These are phyloP conservation scores for Tylopilus sp. DNA, from an alignment of 768 basidiomycete genomes.

Conservation along the genomic window DNA sequence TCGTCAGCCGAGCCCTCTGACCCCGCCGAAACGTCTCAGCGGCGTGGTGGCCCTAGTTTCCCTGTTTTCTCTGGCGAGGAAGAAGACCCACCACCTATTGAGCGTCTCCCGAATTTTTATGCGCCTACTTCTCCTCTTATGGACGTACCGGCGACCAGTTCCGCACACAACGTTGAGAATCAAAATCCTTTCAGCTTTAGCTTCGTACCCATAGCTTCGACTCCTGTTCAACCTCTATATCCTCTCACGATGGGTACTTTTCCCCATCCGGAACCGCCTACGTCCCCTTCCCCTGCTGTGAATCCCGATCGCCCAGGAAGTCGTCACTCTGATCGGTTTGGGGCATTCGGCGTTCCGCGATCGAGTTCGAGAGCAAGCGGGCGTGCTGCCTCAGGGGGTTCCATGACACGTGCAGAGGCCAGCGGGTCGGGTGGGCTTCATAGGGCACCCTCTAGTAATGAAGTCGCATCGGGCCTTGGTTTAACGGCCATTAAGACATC, in stretches of 20 bases:
- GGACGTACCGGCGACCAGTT: constrained; percentile 38
- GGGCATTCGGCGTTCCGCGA: constrained; percentile 32
- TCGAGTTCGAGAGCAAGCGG: constrained; percentile 37
- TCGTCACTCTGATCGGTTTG: constrained; percentile 32
- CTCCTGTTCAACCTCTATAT: constrained; percentile 43
- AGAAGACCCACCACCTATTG: constrained; percentile 47
- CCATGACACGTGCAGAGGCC: constrained; percentile 24
- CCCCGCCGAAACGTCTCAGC: constrained; percentile 10
- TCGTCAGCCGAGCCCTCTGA: constrained; percentile 17
- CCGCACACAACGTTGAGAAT: constrained; percentile 51
- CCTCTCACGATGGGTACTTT: constrained; percentile 36
- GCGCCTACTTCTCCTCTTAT: constrained; percentile 38
- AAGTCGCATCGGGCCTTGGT: constrained; percentile 43
- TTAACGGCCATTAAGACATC: constrained; percentile 37
- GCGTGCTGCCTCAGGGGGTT: constrained; percentile 26
- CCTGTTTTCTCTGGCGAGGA: constrained; percentile 45
- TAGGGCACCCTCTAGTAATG: constrained; percentile 40
- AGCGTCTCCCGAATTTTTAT: constrained; percentile 52
- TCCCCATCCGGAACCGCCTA: constrained; percentile 34
- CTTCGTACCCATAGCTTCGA: constrained; percentile 50
- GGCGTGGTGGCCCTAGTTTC: constrained; percentile 40
- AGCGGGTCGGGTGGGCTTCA: constrained; percentile 27
- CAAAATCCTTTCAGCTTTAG: constrained; percentile 51
- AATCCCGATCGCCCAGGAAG: constrained; percentile 32
- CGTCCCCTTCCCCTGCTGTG: constrained; percentile 31